Percentiles rank a stretch among this genome's conserved stretches.
Conservation (phyloP, 306 rosid species). For the Fragaria nilgerrensis region DNA sequence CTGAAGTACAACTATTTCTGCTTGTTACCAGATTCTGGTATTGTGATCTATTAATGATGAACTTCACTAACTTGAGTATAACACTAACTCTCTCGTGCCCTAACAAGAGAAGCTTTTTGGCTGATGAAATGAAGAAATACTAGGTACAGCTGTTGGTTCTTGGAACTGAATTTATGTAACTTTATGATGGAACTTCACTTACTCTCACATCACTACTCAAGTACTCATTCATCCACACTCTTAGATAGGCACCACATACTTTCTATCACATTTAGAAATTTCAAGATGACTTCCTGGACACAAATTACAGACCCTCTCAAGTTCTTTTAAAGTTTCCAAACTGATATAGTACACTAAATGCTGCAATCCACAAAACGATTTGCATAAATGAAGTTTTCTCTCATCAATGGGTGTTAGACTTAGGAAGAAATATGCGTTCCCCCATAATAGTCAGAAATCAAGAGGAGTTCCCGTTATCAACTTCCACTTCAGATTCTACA, state of each 20-base stretch:
- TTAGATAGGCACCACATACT: conserved; percentile 57
- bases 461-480: too few species aligned
- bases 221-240: conserved; percentile 3
- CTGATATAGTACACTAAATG: conserved; percentile 52
- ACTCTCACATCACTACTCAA: conserved; percentile 20
- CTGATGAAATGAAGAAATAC: conserved; percentile 13
- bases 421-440: background rate
- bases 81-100: background rate
- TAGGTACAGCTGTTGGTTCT: background rate
- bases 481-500: too few species aligned
- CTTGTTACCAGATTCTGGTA: background rate
- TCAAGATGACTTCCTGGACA: conserved; percentile 35
- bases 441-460: background rate
- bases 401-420: too few species aligned
- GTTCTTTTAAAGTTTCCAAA: conserved; percentile 42
- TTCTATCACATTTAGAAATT: conserved; percentile 37
- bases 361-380: background rate
- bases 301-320: conserved; percentile 33
- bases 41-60: background rate
- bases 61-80: background rate
- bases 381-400: background rate
- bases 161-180: too few species aligned
- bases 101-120: background rate
- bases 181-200: too few species aligned
- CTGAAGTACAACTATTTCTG: conserved; percentile 4